Evolutionary conservation across 106 monocot species (phyloP).

Genomic region (Dactylorhiza incarnata): DNA sequence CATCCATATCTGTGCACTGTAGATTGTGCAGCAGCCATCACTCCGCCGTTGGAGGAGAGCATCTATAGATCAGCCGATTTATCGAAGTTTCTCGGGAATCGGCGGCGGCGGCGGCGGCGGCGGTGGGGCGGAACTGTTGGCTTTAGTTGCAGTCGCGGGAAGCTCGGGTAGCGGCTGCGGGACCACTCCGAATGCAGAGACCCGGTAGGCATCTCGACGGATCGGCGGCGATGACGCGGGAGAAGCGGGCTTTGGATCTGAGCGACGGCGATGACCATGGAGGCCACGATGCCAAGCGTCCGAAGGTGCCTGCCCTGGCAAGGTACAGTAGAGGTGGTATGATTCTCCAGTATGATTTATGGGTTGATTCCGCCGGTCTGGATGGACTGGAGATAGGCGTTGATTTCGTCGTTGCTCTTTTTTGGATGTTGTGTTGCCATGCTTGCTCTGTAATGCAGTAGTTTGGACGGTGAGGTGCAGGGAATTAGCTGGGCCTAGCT

Average conservation of each 20-base stretch:
- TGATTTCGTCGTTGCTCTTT: not conserved
- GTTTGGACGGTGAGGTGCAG: not conserved
- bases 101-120: not conserved
- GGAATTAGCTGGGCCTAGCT: not conserved
- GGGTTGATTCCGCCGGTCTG: not conserved
- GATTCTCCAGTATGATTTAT: not conserved
- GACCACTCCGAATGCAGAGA: conserved; percentile 1
- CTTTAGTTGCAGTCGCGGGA: not conserved
- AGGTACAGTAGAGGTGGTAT: conserved; percentile 8
- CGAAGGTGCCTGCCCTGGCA: conserved; percentile 19
- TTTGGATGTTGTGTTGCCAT: not conserved
- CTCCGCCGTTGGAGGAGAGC: no score
- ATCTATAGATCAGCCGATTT: not conserved
- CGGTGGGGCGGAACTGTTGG: not conserved
- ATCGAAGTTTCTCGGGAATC: not conserved
- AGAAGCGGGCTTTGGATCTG: conserved; percentile 13
- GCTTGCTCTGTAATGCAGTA: no score
- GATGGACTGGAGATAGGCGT: not conserved
- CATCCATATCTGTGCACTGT: no score
- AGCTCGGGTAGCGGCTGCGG: not conserved
- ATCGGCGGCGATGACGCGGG: conserved; percentile 8
- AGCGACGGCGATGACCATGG: conserved; percentile 9
- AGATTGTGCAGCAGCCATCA: no score
- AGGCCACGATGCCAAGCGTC: conserved; percentile 13
- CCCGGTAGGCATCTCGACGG: conserved; percentile 7